Conservation (phyloP, 108 stramenopile species). For the Nitzschia sp. region DNA sequence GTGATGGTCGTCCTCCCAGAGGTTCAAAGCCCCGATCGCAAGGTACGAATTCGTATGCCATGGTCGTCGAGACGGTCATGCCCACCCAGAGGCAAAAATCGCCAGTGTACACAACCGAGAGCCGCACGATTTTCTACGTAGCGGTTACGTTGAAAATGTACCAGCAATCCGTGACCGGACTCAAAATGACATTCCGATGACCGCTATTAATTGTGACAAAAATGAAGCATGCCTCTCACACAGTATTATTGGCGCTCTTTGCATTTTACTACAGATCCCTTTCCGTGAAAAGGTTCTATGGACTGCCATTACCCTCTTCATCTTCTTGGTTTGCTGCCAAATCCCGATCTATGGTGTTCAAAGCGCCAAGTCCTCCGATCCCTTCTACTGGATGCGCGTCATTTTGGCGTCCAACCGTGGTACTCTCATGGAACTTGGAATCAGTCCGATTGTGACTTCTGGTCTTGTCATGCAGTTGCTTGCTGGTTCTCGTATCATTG, state of each 20-base stretch:
- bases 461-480: slow-evolving; percentile 96
- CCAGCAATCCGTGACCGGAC: slow-evolving; percentile 4
- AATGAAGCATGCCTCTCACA: background rate
- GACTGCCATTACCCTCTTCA: slow-evolving; percentile 99
- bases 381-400: slow-evolving; percentile 99
- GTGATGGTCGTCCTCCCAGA: slow-evolving; percentile 98
- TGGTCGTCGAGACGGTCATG: too few relatives aligned
- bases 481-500: slow-evolving; percentile 96
- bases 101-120: background rate
- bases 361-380: slow-evolving; percentile 97
- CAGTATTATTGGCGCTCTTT: too few relatives aligned
- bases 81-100: slow-evolving; percentile 2
- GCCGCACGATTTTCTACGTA: slow-evolving; percentile 22
- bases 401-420: slow-evolving; percentile 99
- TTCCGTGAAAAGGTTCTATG: slow-evolving; percentile 99
- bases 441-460: slow-evolving; percentile 95
- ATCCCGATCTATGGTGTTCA: slow-evolving; percentile 99
- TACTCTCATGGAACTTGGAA: slow-evolving; percentile 99
- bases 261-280: slow-evolving; percentile 59
- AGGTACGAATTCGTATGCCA: slow-evolving; percentile 64
- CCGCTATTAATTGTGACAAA: background rate
- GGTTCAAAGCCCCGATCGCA: slow-evolving; percentile 96
- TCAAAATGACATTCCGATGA: background rate
- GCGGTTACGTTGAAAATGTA: slow-evolving; percentile 8
- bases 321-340: slow-evolving; percentile 99